Base-by-base conservation (phyloP, 768 basidiomycete species). In the Lactifluus rugatus region DNA sequence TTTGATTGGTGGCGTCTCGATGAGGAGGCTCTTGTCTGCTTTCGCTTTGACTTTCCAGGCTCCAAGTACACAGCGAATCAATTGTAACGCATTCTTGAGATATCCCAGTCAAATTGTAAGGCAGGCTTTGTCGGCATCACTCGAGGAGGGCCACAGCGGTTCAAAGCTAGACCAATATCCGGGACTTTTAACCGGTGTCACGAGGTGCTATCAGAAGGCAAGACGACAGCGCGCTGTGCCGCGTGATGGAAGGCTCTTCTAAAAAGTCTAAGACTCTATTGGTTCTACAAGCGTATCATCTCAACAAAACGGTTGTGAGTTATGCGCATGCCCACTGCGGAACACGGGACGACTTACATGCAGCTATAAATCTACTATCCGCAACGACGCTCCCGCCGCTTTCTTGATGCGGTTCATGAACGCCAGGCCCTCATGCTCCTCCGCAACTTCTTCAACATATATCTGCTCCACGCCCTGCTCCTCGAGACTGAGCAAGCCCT, bases 351-450 rank as follows among this genome's bases (percentile, higher is more conserved):
- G 17, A 51, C 49, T 60, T 26, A 62, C 53, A 58, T n/a, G 41
- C 58, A 16, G 0, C 60, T 47, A 62, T 48, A 54, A 25, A 52
- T 52, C 56, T 50, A 56, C 44, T 28, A 60, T 51, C 44, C 28
- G 49, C 59, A 60, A 56, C 31, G 63, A 52, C 49, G 85, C 81
- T 4, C 85, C 82, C 7, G 93, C 93, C 1, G 95, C 94, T 69
- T 97, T 97, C 61, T 80, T 80, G 25, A 93, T 82, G 17, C 95
- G 79, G 70, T 98, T 96, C 92, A 96, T 97, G 28, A 97, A 81
- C 6, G 95, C 95, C 28, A 96, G 71, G 0, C 95, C 95, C 66
- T 96, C 86, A 36, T 82, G 78, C 28, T 79, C 80, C 70, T 96
- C 91, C 39, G 76, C 71, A 9, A 94, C 77, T 60, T 87, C 92